Percentiles rank a stretch among this genome's conserved stretches.
These are phyloP conservation scores for Geotrichum bryndzae DNA, from an alignment of 1,139 yeast genomes.

Conservation along the genomic window DNA sequence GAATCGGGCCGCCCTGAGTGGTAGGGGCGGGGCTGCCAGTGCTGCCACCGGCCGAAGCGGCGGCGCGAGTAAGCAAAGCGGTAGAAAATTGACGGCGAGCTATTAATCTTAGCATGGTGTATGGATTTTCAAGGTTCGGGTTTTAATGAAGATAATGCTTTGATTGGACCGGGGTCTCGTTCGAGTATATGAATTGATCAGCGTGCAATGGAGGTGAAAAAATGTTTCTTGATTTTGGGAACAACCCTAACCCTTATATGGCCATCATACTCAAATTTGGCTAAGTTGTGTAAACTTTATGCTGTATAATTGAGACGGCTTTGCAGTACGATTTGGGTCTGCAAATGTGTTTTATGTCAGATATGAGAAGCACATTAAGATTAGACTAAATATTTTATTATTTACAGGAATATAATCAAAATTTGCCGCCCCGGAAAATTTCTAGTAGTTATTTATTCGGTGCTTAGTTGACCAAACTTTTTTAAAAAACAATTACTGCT, in stretches of 20 bases:
- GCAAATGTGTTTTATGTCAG: too few species aligned
- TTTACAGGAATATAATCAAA: too few species aligned
- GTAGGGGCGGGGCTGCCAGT: not conserved
- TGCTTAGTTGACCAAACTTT: too few species aligned
- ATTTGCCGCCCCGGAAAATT: too few species aligned
- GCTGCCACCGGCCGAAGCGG: not conserved
- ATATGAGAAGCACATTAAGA: too few species aligned
- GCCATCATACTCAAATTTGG: not conserved
- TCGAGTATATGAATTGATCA: not conserved
- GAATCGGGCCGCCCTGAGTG: constrained; percentile 7
- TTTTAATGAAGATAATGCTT: not conserved
- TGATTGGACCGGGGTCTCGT: not conserved
- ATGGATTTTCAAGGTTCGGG: not conserved
- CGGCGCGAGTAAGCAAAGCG: not conserved
- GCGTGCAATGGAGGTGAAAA: not conserved
- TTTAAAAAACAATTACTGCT: too few species aligned
- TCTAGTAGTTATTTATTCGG: too few species aligned
- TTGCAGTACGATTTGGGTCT: too few species aligned
- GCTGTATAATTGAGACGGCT: too few species aligned
- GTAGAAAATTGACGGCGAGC: not conserved
- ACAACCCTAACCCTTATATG: not conserved
- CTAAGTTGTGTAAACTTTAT: too few species aligned
- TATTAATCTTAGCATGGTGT: not conserved
- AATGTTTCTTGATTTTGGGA: not conserved
- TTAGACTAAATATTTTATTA: too few species aligned